Conservation (phyloP, 2,329 filamentous ascomycete genomes). For the Tolypocladium inflatum region DNA sequence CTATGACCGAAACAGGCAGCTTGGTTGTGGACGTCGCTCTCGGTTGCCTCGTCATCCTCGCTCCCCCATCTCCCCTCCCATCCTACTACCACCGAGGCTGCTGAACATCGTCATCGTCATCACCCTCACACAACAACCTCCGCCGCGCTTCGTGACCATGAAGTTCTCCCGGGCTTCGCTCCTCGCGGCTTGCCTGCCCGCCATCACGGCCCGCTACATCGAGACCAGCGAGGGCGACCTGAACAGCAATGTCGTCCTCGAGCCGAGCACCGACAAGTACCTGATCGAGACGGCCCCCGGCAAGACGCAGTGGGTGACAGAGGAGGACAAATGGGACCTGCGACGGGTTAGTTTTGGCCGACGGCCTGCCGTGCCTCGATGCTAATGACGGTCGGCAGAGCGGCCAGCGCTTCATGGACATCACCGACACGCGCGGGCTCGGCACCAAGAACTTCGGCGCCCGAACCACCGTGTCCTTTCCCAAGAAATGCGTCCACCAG, state of each 20-base stretch:
- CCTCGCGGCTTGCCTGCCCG: conserved; percentile 45
- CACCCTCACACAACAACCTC: neutral
- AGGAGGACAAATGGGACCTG: conserved; percentile 91
- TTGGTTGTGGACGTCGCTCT: neutral
- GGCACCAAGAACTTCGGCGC: conserved; percentile 35
- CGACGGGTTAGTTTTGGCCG: conserved; percentile 47
- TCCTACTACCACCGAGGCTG: neutral
- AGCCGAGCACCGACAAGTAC: conserved; percentile 35
- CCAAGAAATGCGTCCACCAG: conserved; percentile 54
- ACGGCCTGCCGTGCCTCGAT: neutral
- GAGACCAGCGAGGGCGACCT: conserved; percentile 37
- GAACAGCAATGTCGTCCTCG: conserved; percentile 33
- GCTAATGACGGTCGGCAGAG: conserved; percentile 39
- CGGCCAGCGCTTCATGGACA: conserved; percentile 87
- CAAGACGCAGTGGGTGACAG: conserved; percentile 77
- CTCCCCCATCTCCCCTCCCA: neutral
- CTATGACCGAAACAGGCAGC: neutral
- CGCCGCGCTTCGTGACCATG: conserved; percentile 24
- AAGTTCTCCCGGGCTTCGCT: conserved; percentile 43
- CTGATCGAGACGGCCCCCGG: conserved; percentile 81
- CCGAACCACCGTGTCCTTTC: conserved; percentile 45
- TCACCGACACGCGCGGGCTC: conserved; percentile 61
- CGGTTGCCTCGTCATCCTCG: neutral
- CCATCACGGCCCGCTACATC: conserved; percentile 46
- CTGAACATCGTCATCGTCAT: neutral